A percentile compares a stretch with the other conserved stretches of the same genome.
These are phyloP conservation scores for Eudorina sp. DNA, from an alignment of 139 green algal genomes.

Conservation along the genomic window DNA sequence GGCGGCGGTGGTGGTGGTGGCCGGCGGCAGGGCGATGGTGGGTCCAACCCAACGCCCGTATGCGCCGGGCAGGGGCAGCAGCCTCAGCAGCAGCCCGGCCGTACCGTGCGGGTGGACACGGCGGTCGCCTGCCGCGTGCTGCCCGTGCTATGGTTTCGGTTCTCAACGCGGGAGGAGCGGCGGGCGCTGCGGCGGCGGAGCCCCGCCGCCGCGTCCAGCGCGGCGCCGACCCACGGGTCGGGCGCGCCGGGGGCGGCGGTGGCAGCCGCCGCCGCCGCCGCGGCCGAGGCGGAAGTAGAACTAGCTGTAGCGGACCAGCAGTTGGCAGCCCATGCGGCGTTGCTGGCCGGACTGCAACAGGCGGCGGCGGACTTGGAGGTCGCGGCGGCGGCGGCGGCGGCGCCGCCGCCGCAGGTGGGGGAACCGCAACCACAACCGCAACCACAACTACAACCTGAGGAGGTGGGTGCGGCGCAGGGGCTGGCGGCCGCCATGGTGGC, in stretches of 20 bases:
- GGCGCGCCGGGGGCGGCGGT: too few species aligned
- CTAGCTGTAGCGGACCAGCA: background rate
- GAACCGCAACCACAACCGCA: background rate
- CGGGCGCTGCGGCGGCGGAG: background rate
- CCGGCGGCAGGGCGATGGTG: too few species aligned
- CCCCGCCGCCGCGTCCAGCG: background rate
- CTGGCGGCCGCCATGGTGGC: slow-evolving; percentile 8
- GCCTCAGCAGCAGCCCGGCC: background rate
- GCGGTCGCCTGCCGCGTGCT: background rate
- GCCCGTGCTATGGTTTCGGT: slow-evolving; percentile 41
- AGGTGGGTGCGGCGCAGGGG: background rate
- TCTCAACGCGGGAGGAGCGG: background rate
- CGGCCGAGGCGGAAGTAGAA: background rate
- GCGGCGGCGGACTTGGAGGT: background rate
- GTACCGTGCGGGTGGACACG: background rate
- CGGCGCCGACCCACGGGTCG: too few species aligned
- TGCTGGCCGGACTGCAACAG: background rate
- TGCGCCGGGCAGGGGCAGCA: background rate
- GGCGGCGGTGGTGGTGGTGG: too few species aligned
- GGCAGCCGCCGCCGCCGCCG: background rate
- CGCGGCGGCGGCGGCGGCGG: background rate
- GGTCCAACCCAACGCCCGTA: too few species aligned
- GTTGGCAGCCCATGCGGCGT: background rate
- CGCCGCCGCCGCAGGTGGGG: background rate
- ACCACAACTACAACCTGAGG: background rate